Evolutionary conservation across 345 rosid genomes (phyloP).

Genomic region (Cardiospermum halicacabum): DNA sequence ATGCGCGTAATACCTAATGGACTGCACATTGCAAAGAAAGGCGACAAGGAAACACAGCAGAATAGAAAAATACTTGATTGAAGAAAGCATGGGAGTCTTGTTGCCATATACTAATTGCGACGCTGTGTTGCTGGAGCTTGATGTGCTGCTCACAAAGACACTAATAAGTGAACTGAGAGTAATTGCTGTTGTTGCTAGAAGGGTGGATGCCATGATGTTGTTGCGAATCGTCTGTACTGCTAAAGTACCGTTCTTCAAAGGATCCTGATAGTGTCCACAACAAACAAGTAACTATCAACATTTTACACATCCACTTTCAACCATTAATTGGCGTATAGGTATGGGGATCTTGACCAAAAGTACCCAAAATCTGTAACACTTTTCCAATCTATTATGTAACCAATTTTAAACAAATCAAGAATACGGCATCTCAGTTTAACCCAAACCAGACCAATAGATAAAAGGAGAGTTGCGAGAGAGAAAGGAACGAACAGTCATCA

Average conservation of each 20-base stretch:
- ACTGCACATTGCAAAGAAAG: conserved; percentile 89
- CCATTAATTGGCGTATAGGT: background rate
- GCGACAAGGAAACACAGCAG: conserved; percentile 83
- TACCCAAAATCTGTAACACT: too few relatives aligned
- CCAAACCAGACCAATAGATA: too few relatives aligned
- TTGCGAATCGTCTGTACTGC: conserved; percentile 89
- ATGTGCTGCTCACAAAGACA: conserved; percentile 73
- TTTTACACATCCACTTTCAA: background rate
- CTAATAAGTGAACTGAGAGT: conserved; percentile 84
- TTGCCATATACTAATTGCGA: conserved; percentile 57
- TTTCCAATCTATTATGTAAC: too few relatives aligned
- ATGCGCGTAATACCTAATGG: conserved; percentile 86
- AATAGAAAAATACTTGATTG: conserved; percentile 80
- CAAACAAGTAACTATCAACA: background rate
- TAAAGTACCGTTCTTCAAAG: conserved; percentile 77
- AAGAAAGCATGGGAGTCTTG: conserved; percentile 45
- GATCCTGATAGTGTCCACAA: conserved; percentile 58
- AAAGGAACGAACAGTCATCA: conserved; percentile 57
- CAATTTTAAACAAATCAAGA: background rate
- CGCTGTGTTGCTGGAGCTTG: conserved; percentile 34
- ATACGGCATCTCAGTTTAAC: background rate
- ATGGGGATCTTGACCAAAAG: background rate
- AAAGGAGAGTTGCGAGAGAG: background rate
- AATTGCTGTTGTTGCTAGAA: conserved; percentile 87
- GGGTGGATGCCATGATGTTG: conserved; percentile 97